Base-by-base conservation (phyloP, 331 rosid species). In the Telfairia occidentalis region DNA sequence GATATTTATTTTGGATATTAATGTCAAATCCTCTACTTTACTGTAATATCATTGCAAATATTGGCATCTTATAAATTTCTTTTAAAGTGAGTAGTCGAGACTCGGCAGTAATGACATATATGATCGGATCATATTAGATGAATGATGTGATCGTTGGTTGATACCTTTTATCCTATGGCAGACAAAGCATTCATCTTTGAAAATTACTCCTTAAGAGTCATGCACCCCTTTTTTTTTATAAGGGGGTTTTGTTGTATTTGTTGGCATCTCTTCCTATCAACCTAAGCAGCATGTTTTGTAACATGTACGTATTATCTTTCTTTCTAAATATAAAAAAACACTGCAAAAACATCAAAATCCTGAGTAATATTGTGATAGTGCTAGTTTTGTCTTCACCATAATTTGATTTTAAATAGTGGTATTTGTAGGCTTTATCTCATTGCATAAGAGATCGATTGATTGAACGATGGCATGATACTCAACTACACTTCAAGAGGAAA, bases 401-500 rank as follows among this genome's bases (percentile, higher is more conserved):
- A 70, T 70, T 45, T 65, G 42, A 70, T 49, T 18, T 16, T 42
- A 46, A 21, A 16, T 15, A 43, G 2, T 78, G 77, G 49, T 75
- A 54, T 75, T 81, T 78, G 84, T 72, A 89, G 95, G 95, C 90
- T 73, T 78, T 87, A 78, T 71, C 95, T 7, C 95, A 87, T 81
- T 85, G 90, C 74, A 85, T 87, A 34, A 85, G 92, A 74, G 92
- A 89, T 75, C 84, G 92, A 74, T 87, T 87, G 87, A 85, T 89
- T 76, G 95, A 87, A 63, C 86, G 92, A 19, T 87, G 89, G 83
- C 92, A 85, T 81, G 91, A 87, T 66, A 87, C 90, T 46, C 91
- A 89, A 38, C 40, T 85, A 46, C 76, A 79, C 86, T 69, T 89
- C 86, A 85, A 83, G 87, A 87, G 86, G 88, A 85, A 84, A 81